Conservation (phyloP, 1,284 basidiomycete species). For the Ustilago crameri region DNA sequence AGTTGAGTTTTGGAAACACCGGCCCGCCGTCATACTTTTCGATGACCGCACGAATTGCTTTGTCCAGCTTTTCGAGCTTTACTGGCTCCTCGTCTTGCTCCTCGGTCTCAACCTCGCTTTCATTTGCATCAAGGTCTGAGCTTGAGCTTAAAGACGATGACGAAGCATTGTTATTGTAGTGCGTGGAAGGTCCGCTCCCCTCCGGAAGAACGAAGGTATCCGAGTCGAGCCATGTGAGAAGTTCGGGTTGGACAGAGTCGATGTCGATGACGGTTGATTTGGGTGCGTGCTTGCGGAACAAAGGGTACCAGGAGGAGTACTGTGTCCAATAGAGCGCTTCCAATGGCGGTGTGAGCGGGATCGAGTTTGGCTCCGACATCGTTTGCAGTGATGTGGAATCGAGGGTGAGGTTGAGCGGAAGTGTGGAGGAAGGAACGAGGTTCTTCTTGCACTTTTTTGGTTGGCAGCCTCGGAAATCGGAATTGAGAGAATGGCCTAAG, state of each 20-base stretch:
- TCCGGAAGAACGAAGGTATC: slow-evolving; percentile 85
- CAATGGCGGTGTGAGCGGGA: slow-evolving; percentile 74
- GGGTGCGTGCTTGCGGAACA: slow-evolving; percentile 77
- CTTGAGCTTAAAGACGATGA: not conserved
- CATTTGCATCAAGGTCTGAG: too few relatives aligned
- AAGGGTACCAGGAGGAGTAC: slow-evolving; percentile 87
- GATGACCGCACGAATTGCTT: slow-evolving; percentile 78
- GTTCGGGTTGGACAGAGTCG: slow-evolving; percentile 74
- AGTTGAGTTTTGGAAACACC: slow-evolving; percentile 83
- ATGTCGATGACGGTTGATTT: slow-evolving; percentile 81
- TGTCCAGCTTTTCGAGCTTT: slow-evolving; percentile 74
- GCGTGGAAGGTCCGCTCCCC: slow-evolving; percentile 75
- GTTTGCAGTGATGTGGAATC: not conserved
- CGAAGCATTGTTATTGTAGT: not conserved
- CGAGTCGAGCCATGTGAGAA: slow-evolving; percentile 79
- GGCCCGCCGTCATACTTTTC: slow-evolving; percentile 75
- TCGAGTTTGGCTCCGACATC: slow-evolving; percentile 3
- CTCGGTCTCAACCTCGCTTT: slow-evolving; percentile 68
- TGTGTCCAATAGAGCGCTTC: slow-evolving; percentile 72
- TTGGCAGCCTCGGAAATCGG: not conserved
- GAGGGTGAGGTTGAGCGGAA: not conserved
- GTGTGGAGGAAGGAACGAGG: not conserved
- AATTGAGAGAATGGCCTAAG: slow-evolving; percentile 8
- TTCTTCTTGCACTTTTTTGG: slow-evolving; percentile 3
- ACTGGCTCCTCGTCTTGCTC: slow-evolving; percentile 44